A percentile compares a stretch with the other conserved stretches of the same genome.
phyloP scores from a whole-genome alignment of 768 basidiomycete genomes.

The Tricholoma bakamatsutake region DNA sequence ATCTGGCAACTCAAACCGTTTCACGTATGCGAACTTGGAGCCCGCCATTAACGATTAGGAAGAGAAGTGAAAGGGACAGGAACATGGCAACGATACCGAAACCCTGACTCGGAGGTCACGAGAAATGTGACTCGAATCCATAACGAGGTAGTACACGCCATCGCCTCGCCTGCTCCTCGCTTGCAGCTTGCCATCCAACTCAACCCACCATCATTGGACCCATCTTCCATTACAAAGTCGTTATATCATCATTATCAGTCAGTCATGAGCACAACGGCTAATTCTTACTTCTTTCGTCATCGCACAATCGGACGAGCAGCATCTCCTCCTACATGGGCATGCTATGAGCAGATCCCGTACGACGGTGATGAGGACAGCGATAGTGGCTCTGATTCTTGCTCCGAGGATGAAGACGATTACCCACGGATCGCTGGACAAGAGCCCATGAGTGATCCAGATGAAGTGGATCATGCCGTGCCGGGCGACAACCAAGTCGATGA shows the following conservation, averaged over 20 bases:
- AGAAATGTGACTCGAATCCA: slow-evolving; percentile 9
- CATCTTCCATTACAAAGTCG: not conserved
- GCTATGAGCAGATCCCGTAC: slow-evolving; percentile 84
- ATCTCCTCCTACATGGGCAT: slow-evolving; percentile 83
- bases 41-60: slow-evolving; percentile 62
- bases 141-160: not conserved
- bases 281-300: slow-evolving; percentile 53
- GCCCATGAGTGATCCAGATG: slow-evolving; percentile 25
- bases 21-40: slow-evolving; percentile 89
- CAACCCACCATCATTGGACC: not conserved
- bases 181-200: slow-evolving; percentile 1
- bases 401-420: slow-evolving; percentile 73
- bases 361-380: slow-evolving; percentile 60
- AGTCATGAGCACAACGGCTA: slow-evolving; percentile 37
- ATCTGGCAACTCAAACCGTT: slow-evolving; percentile 85
- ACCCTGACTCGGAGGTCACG: not conserved
- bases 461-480: slow-evolving; percentile 27
- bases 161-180: slow-evolving; percentile 12
- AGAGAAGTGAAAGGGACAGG: too few species aligned
- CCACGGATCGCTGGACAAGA: slow-evolving; percentile 17
- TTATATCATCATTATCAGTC: slow-evolving; percentile 8
- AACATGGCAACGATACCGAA: too few species aligned
- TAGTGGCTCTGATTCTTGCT: slow-evolving; percentile 57
- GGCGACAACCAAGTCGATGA: slow-evolving; percentile 25
- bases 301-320: slow-evolving; percentile 76